Conservation (phyloP, 495 filamentous ascomycete genomes). For the Penicillium waksmanii region DNA sequence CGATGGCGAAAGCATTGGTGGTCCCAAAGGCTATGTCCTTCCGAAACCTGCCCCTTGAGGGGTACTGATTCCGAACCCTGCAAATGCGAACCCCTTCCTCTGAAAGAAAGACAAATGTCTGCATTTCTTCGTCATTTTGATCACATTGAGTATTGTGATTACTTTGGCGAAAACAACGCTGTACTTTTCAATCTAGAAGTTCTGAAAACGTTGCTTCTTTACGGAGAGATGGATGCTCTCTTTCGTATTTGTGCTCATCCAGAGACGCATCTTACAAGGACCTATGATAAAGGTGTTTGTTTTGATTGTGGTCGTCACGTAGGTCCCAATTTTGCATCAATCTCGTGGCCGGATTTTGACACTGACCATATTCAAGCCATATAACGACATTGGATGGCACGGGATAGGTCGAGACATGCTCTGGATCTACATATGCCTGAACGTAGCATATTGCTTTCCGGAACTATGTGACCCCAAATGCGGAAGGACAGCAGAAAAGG, state of each 20-base stretch:
- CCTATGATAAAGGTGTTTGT: background rate
- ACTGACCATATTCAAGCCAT: background rate
- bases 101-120: slow-evolving; percentile 18
- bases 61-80: background rate
- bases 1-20: background rate
- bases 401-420: background rate
- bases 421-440: background rate
- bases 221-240: slow-evolving; percentile 29
- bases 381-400: background rate
- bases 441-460: background rate
- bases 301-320: slow-evolving; percentile 16
- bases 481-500: slow-evolving; percentile 5
- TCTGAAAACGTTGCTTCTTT: slow-evolving; percentile 25
- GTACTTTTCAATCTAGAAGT: slow-evolving; percentile 28
- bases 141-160: background rate
- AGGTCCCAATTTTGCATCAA: background rate
- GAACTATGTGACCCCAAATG: slow-evolving; percentile 11
- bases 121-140: slow-evolving; percentile 10
- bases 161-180: background rate
- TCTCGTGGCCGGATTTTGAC: background rate
- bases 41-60: background rate
- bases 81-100: slow-evolving; percentile 11
- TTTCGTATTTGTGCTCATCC: slow-evolving; percentile 23
- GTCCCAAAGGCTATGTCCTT: background rate
- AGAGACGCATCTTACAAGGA: slow-evolving; percentile 1